Conservation (phyloP, 805 yeast species). For the Spathaspora hagerdaliae region DNA sequence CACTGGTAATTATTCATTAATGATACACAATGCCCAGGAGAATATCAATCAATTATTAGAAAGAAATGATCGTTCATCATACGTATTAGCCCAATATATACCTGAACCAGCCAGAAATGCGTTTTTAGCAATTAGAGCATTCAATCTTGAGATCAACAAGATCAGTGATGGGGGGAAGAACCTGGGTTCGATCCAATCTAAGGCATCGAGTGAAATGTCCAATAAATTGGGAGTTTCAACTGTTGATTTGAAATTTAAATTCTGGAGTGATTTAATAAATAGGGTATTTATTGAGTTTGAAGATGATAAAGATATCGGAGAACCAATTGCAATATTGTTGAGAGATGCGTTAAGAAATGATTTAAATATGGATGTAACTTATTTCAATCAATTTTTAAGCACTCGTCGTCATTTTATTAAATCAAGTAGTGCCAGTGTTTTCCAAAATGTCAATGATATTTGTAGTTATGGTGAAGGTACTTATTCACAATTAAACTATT, state of each 20-base stretch:
- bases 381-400: constrained; percentile 57
- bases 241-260: constrained; percentile 56
- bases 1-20: constrained; percentile 5
- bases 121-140: constrained; percentile 59
- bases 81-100: constrained; percentile 61
- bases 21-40: constrained; percentile 25
- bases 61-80: constrained; percentile 58
- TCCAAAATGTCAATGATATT: constrained; percentile 50
- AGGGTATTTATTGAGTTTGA: constrained; percentile 31
- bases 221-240: constrained; percentile 36
- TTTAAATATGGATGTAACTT: constrained; percentile 47
- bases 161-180: constrained; percentile 31
- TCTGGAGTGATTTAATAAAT: constrained; percentile 65
- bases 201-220: constrained; percentile 27
- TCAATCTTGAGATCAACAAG: constrained; percentile 60
- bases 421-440: constrained; percentile 27
- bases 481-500: constrained; percentile 67
- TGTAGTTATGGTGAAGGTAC: constrained; percentile 81
- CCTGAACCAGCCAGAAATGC: constrained; percentile 63
- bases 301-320: constrained; percentile 42
- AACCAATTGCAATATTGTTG: constrained; percentile 62
- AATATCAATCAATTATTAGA: constrained; percentile 45
- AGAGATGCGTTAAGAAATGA: constrained; percentile 49
- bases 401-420: constrained; percentile 53
- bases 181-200: constrained; percentile 19